These are phyloP conservation scores for bread wheat (Triticum aestivum) DNA, from an alignment of 176 grass and related monocot genomes.

Conservation along the genomic window IWGSC_CS_RefSeq_v2.1 NC_057806.1:339004569-339005068, in stretches of 20 bases:
- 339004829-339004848: background rate
- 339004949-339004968: background rate
- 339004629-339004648: constrained; percentile 30
- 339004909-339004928: background rate
- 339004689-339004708: constrained; percentile 45
- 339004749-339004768: constrained; percentile 9
- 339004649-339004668: constrained; percentile 25
- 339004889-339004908: background rate
- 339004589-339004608: constrained; percentile 27
- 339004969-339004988: background rate
- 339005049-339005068: background rate
- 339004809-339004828: background rate
- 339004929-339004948: background rate
- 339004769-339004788: background rate
- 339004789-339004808: constrained; percentile 9
- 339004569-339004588: constrained; percentile 40
- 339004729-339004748: constrained; percentile 21
- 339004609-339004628: constrained; percentile 27
- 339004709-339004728: constrained; percentile 15
- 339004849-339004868: background rate
- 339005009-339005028: background rate
- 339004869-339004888: background rate
- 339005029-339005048: background rate
- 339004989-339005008: background rate
- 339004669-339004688: constrained; percentile 17